Evolutionary conservation across 2,329 filamentous ascomycete genomes (phyloP), one percentile per base, ranked within the genome.

Genomic region (Cladophialophora bantiana): DNA sequence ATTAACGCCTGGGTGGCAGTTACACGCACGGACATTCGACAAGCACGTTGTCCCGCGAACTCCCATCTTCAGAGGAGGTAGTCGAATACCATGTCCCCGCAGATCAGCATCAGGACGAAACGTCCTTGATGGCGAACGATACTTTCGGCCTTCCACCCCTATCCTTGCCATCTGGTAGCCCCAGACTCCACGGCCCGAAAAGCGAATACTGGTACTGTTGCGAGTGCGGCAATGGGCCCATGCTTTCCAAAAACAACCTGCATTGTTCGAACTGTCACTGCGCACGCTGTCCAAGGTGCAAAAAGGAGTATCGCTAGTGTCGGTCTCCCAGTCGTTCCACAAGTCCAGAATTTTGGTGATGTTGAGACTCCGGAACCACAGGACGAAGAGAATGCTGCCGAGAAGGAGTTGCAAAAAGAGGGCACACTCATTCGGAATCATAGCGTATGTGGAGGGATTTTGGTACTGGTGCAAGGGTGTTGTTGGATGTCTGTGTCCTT

Each of bases 181-280:
- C 52, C 4, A 55, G 9, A 55, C 34, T 36, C 15, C 52, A 55
- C 10, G 35, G 55, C 12, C 35, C 34, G 18, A 40, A 40, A 42
- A 57, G 31, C 35, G 12, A 38, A 15, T 20, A 26, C 38, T 59
- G 57, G 40, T 59, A 32, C 18, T 59, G 38, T 35, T 59, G 57
- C 26, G 6, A 34, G 4, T 59, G 57, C 35, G 7, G 26, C 4
- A 7, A 59, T 26, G 40, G 57, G 31, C 38, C 57, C 31, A 32
- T 45, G 18, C n/a, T 31, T 10, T 26, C 13, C 15, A 26, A 32
- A 15, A 18, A n/a, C n/a, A 62, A 62, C 52, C 5, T 18, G 6
- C 20, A 62, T 7, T 54, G 50, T 7, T n/a, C 59, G 10, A 36
- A 7, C 18, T 62, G 45, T 10, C 20, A 31, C 1, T 12, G 15